Percentiles rank a stretch among this genome's conserved stretches.
phyloP scores from a whole-genome alignment of 2,329 filamentous ascomycete species.

The Bipolaris gigantea region DNA sequence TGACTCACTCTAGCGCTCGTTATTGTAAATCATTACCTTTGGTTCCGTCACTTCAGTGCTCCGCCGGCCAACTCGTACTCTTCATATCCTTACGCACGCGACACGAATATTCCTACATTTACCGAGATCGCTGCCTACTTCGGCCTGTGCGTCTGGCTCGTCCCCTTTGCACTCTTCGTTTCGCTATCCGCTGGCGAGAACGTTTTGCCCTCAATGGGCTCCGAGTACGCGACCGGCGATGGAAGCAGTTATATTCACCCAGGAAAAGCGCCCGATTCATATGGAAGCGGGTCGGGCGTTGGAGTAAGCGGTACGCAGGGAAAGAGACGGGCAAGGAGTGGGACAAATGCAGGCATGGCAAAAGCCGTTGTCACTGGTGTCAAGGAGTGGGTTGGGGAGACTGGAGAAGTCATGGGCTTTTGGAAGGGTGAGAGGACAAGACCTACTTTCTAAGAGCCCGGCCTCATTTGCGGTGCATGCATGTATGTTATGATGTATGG shows the following conservation, averaged over 20 bases:
- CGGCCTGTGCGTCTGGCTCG: conserved; percentile 93
- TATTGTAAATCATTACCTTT: conserved; percentile 86
- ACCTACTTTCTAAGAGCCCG: conserved; percentile 38
- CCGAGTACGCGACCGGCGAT: conserved; percentile 67
- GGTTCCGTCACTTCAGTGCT: conserved; percentile 89
- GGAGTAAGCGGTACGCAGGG: conserved; percentile 36
- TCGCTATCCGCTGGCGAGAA: conserved; percentile 93
- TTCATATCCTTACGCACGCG: conserved; percentile 62
- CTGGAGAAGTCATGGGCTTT: conserved; percentile 63
- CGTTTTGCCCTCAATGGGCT: conserved; percentile 88
- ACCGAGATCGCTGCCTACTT: conserved; percentile 96
- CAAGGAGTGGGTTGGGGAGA: conserved; percentile 65
- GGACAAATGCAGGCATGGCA: conserved; percentile 59
- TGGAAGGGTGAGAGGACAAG: conserved; percentile 62
- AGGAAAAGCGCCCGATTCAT: conserved; percentile 44
- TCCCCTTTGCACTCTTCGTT: conserved; percentile 93
- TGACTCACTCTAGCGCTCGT: conserved; percentile 65
- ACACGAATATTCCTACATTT: conserved; percentile 73
- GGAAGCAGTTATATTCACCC: conserved; percentile 53
- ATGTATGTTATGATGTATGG: neutral
- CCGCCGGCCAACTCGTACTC: conserved; percentile 58
- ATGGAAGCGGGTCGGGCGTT: conserved; percentile 32
- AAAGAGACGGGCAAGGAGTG: conserved; percentile 51
- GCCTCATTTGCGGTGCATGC: neutral
- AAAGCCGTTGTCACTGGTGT: conserved; percentile 62